Evolutionary conservation across 345 rosid species (phyloP).

Genomic region (Eutrema heterophyllum): DNA sequence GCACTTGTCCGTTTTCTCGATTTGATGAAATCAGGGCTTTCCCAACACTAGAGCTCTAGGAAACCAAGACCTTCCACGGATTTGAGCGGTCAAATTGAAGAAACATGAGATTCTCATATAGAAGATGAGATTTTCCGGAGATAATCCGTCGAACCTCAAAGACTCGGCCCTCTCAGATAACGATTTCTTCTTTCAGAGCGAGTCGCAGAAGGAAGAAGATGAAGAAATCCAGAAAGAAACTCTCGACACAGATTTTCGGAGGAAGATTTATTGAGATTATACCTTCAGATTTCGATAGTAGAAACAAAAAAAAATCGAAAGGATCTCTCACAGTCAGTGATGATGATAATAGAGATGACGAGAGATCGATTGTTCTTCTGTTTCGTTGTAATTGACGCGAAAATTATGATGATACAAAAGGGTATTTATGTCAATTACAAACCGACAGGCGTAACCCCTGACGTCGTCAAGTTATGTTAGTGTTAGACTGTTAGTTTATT

Average conservation of each 20-base stretch:
- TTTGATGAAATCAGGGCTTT: conserved; percentile 7
- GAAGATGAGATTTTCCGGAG: background rate
- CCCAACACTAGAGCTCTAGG: background rate
- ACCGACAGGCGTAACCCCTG: conserved; percentile 19
- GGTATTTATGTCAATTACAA: conserved; percentile 17
- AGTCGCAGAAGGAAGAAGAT: conserved; percentile 16
- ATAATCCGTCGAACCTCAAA: background rate
- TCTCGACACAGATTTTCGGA: background rate
- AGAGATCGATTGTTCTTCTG: background rate
- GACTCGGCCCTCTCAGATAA: background rate
- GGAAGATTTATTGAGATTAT: background rate
- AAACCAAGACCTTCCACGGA: conserved; percentile 1
- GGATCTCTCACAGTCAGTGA: conserved; percentile 22
- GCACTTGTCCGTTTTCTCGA: background rate
- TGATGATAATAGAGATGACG: conserved; percentile 6
- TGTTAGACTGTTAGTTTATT: background rate
- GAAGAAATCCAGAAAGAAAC: conserved; percentile 1
- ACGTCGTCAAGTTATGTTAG: conserved; percentile 17
- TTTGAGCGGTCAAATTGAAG: background rate
- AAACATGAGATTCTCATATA: background rate
- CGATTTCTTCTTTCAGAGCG: background rate
- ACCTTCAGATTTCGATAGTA: conserved; percentile 1
- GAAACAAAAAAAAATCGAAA: background rate
- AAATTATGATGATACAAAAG: background rate
- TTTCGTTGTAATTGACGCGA: conserved; percentile 16